These are phyloP conservation scores for Sporothrix schenckii DNA, from an alignment of 2,329 filamentous ascomycete species.

Conservation along the genomic window DNA sequence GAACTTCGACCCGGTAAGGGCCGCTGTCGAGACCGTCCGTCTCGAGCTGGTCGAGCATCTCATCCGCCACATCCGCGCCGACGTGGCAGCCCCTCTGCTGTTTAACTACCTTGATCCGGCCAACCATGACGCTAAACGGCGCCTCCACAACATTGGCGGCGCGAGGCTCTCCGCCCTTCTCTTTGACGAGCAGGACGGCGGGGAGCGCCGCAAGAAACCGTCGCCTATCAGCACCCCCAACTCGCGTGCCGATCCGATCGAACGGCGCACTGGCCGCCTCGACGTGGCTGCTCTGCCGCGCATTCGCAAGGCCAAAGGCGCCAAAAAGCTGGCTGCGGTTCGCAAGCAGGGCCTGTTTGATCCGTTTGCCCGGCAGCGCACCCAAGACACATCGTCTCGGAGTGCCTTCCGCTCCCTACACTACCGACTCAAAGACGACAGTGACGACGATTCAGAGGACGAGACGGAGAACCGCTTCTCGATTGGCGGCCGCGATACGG, in stretches of 20 bases:
- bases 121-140: slow-evolving; percentile 76
- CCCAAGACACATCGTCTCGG: slow-evolving; percentile 48
- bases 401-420: slow-evolving; percentile 78
- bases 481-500: slow-evolving; percentile 52
- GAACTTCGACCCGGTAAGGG: slow-evolving; percentile 85
- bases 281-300: slow-evolving; percentile 70
- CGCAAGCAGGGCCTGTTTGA: slow-evolving; percentile 68
- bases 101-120: slow-evolving; percentile 81
- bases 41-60: slow-evolving; percentile 84
- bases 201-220: slow-evolving; percentile 51
- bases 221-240: slow-evolving; percentile 67
- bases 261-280: slow-evolving; percentile 61
- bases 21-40: slow-evolving; percentile 77
- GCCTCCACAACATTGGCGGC: slow-evolving; percentile 75
- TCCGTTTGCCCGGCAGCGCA: slow-evolving; percentile 65
- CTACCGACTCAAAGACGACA: slow-evolving; percentile 73
- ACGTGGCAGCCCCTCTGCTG: slow-evolving; percentile 79
- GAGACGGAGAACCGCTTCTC: slow-evolving; percentile 59
- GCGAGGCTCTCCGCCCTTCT: slow-evolving; percentile 55
- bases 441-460: slow-evolving; percentile 84
- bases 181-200: slow-evolving; percentile 59
- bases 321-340: slow-evolving; percentile 54
- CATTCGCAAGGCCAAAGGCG: slow-evolving; percentile 69
- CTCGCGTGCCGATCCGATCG: slow-evolving; percentile 62
- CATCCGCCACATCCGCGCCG: slow-evolving; percentile 83